phyloP scores from a whole-genome alignment of 768 basidiomycete species.

The Tulasnella calospora region DNA sequence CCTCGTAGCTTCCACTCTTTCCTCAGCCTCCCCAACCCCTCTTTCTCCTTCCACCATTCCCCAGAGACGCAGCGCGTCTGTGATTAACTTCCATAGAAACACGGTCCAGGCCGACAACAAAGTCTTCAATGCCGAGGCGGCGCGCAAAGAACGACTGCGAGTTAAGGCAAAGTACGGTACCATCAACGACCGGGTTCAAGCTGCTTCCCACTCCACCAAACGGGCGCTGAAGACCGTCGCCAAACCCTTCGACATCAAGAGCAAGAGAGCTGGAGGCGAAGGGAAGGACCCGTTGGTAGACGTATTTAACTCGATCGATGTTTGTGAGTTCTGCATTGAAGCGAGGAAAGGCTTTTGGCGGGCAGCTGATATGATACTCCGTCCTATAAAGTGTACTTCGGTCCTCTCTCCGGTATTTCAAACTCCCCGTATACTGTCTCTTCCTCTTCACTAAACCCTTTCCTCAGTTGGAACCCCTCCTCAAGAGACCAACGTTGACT shows the following conservation, averaged over 20 bases:
- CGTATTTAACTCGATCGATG: not conserved
- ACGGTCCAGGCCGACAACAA: not conserved
- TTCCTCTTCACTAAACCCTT: not conserved
- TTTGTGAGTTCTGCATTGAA: not conserved
- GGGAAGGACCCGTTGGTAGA: not conserved
- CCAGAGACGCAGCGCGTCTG: constrained; percentile 2
- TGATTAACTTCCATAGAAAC: not conserved
- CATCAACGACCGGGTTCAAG: not conserved
- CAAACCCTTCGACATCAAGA: constrained; percentile 2
- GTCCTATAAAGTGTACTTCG: not conserved
- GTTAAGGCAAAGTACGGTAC: not conserved
- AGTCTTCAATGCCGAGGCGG: constrained; percentile 5
- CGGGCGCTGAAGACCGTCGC: not conserved
- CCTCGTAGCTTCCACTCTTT: not conserved
- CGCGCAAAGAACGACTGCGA: not conserved
- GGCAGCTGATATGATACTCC: not conserved
- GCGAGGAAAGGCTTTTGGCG: not conserved
- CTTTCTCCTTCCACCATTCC: not conserved
- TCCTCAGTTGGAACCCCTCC: not conserved
- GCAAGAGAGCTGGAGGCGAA: not conserved
- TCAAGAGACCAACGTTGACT: not conserved
- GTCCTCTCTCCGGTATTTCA: not conserved
- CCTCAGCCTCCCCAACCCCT: not conserved
- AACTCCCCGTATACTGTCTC: not conserved
- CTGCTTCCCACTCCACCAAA: not conserved